Evolutionary conservation across 345 rosid species (phyloP).

Genomic region (Rhodomyrtus tomentosa): DNA sequence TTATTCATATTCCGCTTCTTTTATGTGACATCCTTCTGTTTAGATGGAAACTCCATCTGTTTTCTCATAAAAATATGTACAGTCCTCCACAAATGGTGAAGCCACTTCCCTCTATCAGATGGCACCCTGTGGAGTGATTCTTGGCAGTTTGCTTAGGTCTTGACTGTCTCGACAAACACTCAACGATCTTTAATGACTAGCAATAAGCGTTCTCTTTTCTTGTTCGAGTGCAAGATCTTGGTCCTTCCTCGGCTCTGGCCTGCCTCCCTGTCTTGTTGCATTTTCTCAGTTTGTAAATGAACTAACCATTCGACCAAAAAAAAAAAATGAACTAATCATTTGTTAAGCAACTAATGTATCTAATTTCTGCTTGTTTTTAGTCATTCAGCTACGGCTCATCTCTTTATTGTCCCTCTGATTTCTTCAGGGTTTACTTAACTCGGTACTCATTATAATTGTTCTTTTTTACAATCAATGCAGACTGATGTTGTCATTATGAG

Average conservation of each 20-base stretch:
- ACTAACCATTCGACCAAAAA: too few relatives aligned
- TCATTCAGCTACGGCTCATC: background rate
- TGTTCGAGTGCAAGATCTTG: background rate
- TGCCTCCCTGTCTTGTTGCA: background rate
- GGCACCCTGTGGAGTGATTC: background rate
- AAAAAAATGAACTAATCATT: background rate
- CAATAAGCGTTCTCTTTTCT: background rate
- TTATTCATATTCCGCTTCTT: background rate
- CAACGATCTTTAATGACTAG: background rate
- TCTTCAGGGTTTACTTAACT: background rate
- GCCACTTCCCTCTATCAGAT: background rate
- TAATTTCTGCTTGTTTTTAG: background rate
- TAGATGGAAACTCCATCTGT: background rate
- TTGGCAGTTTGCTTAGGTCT: background rate
- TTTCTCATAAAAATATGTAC: background rate
- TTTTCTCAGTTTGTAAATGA: background rate
- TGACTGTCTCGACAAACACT: background rate
- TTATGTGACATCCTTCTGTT: background rate
- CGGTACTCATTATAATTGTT: background rate
- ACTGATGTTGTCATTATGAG: too few relatives aligned
- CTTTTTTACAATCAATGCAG: constrained; percentile 28
- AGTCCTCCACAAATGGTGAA: background rate
- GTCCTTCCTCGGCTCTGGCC: background rate
- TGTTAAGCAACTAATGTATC: background rate
- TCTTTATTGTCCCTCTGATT: background rate